phyloP scores from a whole-genome alignment of 2,329 filamentous ascomycete genomes.

The Neospermospora avenae region DNA sequence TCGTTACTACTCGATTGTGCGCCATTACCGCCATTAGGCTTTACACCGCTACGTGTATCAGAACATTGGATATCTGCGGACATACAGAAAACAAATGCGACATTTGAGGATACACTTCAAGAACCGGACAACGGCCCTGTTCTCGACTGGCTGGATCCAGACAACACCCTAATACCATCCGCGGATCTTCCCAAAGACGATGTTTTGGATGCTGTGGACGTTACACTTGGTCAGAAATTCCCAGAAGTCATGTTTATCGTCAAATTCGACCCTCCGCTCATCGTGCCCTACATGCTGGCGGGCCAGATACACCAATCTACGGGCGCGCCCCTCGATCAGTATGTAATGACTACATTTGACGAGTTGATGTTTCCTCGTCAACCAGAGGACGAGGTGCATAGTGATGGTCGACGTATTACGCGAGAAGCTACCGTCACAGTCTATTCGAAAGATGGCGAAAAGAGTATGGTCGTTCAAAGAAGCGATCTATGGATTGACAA shows the following conservation, averaged over 20 bases:
- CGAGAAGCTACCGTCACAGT: slow-evolving; percentile 47
- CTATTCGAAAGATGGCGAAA: slow-evolving; percentile 30
- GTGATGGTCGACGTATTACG: slow-evolving; percentile 54
- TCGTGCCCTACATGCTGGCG: slow-evolving; percentile 63
- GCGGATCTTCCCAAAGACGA: slow-evolving; percentile 44
- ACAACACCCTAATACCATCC: slow-evolving; percentile 55
- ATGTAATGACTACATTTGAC: slow-evolving; percentile 43
- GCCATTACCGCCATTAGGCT: slow-evolving; percentile 41
- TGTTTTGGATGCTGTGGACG: slow-evolving; percentile 53
- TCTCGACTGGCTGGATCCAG: slow-evolving; percentile 72
- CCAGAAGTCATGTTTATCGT: slow-evolving; percentile 74
- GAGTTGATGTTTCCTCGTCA: slow-evolving; percentile 51
- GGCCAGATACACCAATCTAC: slow-evolving; percentile 59
- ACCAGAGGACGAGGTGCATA: slow-evolving; percentile 46
- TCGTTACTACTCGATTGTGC: slow-evolving; percentile 66
- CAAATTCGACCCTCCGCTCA: slow-evolving; percentile 69
- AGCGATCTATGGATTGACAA: slow-evolving; percentile 70
- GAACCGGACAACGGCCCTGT: slow-evolving; percentile 39
- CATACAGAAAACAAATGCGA: slow-evolving; percentile 55
- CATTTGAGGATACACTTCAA: slow-evolving; percentile 41
- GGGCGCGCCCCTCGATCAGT: slow-evolving; percentile 56
- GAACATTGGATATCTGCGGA: slow-evolving; percentile 69
- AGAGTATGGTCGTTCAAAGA: slow-evolving; percentile 39
- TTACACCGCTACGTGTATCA: slow-evolving; percentile 66
- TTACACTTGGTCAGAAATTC: slow-evolving; percentile 48